Conservation (phyloP, 441 rosid species). For the Hura crepitans region DNA sequence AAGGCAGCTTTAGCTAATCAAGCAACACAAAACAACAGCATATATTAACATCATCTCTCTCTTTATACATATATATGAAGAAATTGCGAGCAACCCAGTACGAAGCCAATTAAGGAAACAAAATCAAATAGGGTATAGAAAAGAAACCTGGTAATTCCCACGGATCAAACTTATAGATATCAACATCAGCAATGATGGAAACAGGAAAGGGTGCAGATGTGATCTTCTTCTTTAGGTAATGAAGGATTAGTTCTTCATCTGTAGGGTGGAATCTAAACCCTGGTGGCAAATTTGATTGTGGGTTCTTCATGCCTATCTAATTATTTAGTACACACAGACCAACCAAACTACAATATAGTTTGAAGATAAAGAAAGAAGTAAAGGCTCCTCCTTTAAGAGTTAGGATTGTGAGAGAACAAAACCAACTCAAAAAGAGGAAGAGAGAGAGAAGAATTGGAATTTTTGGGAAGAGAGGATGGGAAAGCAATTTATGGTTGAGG, state of each 20-base stretch:
- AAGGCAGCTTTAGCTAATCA: conserved; percentile 59
- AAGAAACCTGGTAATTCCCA: conserved; percentile 84
- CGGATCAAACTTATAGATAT: conserved; percentile 89
- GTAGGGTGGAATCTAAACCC: conserved; percentile 97
- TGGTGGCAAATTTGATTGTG: conserved; percentile 74
- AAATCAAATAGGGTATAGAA: background rate
- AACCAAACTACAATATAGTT: background rate
- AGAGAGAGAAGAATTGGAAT: conserved; percentile 47
- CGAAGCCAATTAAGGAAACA: background rate
- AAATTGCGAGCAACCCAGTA: no score
- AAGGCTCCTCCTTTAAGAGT: conserved; percentile 5
- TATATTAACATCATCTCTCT: background rate
- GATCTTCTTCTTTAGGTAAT: conserved; percentile 65
- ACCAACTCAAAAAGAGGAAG: background rate
- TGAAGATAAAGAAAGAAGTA: background rate
- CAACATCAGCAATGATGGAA: conserved; percentile 72
- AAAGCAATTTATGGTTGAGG: conserved; percentile 58
- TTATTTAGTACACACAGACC: background rate
- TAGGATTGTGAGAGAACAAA: conserved; percentile 5
- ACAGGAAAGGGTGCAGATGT: conserved; percentile 51
- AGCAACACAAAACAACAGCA: background rate
- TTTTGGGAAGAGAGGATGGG: conserved; percentile 49
- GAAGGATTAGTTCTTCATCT: conserved; percentile 84
- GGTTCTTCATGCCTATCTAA: conserved; percentile 42
- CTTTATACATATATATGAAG: background rate